Conservation (phyloP, 169 alveolate genomes). For the Miamiensis avidus region DNA sequence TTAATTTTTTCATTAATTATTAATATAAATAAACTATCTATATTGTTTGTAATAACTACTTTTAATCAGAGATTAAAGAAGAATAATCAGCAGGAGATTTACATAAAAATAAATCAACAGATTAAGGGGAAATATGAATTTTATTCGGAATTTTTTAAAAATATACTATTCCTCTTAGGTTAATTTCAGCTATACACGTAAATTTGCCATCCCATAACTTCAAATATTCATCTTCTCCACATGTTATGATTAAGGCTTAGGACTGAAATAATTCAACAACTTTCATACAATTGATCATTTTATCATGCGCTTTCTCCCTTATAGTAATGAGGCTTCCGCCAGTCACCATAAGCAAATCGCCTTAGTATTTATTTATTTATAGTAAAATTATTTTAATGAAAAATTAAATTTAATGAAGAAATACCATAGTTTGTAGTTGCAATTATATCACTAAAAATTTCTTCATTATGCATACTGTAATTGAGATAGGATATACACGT, state of each 20-base stretch:
- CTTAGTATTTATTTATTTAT: no score
- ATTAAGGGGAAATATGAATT: neutral
- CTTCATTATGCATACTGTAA: neutral
- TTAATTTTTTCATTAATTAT: no score
- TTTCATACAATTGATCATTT: neutral
- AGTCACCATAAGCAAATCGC: neutral
- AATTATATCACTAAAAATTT: neutral
- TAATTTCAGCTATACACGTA: neutral
- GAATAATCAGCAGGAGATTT: no score
- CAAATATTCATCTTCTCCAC: neutral
- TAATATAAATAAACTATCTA: no score
- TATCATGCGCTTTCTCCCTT: neutral
- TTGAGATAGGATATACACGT: neutral
- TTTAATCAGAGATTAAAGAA: no score
- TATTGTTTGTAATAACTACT: no score
- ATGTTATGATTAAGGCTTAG: neutral
- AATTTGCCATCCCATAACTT: neutral
- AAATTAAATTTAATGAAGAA: no score
- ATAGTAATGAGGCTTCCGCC: neutral
- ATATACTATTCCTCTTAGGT: neutral
- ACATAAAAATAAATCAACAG: neutral
- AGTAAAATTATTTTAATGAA: no score
- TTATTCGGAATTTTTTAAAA: neutral
- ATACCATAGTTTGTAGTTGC: neutral
- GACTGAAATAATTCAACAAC: neutral